Conservation (phyloP, 2,329 filamentous ascomycete genomes). For the Fusarium veterinarium region DNA sequence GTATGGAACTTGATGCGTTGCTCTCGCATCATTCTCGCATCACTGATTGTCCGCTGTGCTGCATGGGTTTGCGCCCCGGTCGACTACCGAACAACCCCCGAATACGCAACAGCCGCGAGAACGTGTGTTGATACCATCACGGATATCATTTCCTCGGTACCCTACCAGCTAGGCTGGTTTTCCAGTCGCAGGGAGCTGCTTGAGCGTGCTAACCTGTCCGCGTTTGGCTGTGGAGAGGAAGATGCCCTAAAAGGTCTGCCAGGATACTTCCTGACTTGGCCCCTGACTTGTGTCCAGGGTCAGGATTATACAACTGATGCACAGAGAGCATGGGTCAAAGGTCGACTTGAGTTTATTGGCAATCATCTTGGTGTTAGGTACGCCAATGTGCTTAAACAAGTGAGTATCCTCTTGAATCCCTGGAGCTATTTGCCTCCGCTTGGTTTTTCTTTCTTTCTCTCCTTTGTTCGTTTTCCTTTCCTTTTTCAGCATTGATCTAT, state of each 20-base stretch:
- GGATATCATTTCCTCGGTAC: conserved; percentile 71
- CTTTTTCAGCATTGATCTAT: neutral
- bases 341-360: conserved; percentile 65
- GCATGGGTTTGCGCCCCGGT: conserved; percentile 70
- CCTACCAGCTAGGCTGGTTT: conserved; percentile 71
- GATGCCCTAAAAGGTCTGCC: conserved; percentile 64
- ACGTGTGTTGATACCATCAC: conserved; percentile 64
- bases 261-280: conserved; percentile 71
- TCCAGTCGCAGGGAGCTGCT: conserved; percentile 57
- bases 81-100: conserved; percentile 71
- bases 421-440: neutral
- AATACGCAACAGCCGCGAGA: conserved; percentile 67
- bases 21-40: conserved; percentile 65
- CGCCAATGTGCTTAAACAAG: conserved; percentile 65
- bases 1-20: conserved; percentile 68
- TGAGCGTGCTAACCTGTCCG: conserved; percentile 54
- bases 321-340: conserved; percentile 66
- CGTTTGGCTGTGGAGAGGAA: conserved; percentile 63
- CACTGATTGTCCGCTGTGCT: conserved; percentile 67
- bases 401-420: conserved; percentile 48
- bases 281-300: conserved; percentile 63
- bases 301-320: conserved; percentile 70
- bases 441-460: neutral
- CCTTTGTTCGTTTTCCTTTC: neutral
- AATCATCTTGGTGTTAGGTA: conserved; percentile 68